These are phyloP conservation scores for Erodium trifolium DNA, from an alignment of 441 rosid genomes.

Conservation along the genomic window DNA sequence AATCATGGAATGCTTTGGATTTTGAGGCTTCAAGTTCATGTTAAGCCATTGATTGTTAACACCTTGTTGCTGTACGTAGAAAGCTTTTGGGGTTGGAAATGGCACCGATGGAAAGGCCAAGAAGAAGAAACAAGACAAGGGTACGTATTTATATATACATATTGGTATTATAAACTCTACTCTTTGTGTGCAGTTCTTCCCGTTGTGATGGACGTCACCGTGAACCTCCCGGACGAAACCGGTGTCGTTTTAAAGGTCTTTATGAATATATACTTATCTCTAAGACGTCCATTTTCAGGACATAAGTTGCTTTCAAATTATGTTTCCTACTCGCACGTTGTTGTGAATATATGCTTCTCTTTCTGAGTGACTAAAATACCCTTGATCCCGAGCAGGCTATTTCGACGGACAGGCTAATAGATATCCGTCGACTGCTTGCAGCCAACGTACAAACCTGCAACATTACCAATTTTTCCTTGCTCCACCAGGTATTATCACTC, in stretches of 20 bases:
- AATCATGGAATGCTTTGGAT: too few relatives aligned
- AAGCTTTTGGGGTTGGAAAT: slow-evolving; percentile 26
- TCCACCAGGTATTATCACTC: slow-evolving; percentile 44
- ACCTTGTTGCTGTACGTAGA: not conserved
- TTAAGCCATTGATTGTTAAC: not conserved
- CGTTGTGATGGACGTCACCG: slow-evolving; percentile 68
- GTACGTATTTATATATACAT: slow-evolving; percentile 33
- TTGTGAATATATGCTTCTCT: too few relatives aligned
- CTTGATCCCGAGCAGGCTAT: slow-evolving; percentile 47
- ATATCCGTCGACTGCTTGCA: slow-evolving; percentile 51
- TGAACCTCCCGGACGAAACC: slow-evolving; percentile 76
- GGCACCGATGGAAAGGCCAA: slow-evolving; percentile 88
- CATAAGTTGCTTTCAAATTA: too few relatives aligned
- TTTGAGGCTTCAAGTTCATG: too few relatives aligned
- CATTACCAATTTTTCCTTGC: slow-evolving; percentile 51
- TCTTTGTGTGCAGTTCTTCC: slow-evolving; percentile 61
- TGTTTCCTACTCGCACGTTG: too few relatives aligned
- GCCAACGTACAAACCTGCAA: slow-evolving; percentile 49
- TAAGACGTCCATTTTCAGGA: too few relatives aligned
- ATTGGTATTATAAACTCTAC: too few relatives aligned
- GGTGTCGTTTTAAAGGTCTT: slow-evolving; percentile 56
- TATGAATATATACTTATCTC: too few relatives aligned
- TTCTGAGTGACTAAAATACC: too few relatives aligned
- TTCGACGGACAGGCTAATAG: slow-evolving; percentile 68
- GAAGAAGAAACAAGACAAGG: slow-evolving; percentile 91